A percentile compares a stretch with the other conserved stretches of the same genome.
These are phyloP conservation scores for Globisporangium nagaii DNA, from an alignment of 352 stramenopile genomes.

Conservation along the genomic window DNA sequence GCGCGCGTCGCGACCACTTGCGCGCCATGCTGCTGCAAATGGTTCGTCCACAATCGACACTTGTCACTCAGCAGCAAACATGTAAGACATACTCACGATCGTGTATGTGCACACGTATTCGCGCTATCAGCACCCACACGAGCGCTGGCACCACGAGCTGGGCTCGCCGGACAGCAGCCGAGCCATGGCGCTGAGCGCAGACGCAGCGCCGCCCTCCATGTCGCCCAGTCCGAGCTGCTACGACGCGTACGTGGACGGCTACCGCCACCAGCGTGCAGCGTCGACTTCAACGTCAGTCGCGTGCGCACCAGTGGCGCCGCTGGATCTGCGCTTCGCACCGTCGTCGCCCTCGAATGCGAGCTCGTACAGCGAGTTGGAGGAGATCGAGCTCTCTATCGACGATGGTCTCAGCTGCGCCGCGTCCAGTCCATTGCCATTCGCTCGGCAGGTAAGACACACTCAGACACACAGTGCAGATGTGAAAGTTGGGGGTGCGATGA, in stretches of 20 bases:
- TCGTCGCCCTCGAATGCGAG: slow-evolving; percentile 9
- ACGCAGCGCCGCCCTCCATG: background rate
- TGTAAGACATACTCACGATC: too few relatives aligned
- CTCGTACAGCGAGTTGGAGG: slow-evolving; percentile 5
- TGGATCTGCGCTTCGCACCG: background rate
- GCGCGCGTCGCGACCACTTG: slow-evolving; percentile 27
- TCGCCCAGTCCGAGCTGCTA: slow-evolving; percentile 25
- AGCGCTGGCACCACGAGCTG: background rate
- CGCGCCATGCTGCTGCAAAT: slow-evolving; percentile 11
- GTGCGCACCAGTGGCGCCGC: background rate
- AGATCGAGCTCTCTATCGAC: slow-evolving; percentile 3
- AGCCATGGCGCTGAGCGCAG: background rate
- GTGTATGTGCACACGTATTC: too few relatives aligned
- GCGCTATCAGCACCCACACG: too few relatives aligned
- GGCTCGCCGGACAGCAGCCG: background rate
- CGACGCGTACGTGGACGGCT: slow-evolving; percentile 30
- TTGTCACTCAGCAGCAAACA: too few relatives aligned
- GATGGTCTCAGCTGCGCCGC: background rate
- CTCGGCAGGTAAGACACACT: background rate
- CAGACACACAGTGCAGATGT: too few relatives aligned
- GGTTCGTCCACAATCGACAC: too few relatives aligned
- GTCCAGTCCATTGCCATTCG: background rate
- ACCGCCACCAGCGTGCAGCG: slow-evolving; percentile 8
- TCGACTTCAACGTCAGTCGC: background rate
- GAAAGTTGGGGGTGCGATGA: too few relatives aligned